phyloP scores from a whole-genome alignment of 2,329 filamentous ascomycete species.

The Ophiostoma perfectum region DNA sequence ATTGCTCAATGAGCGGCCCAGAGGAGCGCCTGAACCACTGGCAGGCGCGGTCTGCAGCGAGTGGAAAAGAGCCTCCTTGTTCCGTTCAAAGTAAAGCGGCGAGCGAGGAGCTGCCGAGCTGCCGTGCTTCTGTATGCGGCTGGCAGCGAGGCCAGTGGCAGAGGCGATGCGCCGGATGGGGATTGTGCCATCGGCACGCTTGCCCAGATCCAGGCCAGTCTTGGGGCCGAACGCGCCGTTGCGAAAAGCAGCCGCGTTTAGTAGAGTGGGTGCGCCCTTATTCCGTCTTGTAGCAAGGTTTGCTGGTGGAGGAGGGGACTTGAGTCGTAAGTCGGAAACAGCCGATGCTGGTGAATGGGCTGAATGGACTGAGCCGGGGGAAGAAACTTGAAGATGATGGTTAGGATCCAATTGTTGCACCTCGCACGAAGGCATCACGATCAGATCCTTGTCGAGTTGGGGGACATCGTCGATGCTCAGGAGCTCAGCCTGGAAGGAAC shows the following conservation, averaged over 20 bases:
- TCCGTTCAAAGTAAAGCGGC: constrained; percentile 31
- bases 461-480: constrained; percentile 18
- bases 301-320: constrained; percentile 45
- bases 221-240: constrained; percentile 36
- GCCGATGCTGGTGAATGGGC: constrained; percentile 28
- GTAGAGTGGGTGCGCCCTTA: constrained; percentile 44
- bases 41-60: constrained; percentile 32
- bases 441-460: constrained; percentile 18
- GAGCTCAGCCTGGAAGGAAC: constrained; percentile 25
- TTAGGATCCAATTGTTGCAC: constrained; percentile 14
- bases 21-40: too few relatives aligned
- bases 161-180: constrained; percentile 53
- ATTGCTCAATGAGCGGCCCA: too few relatives aligned
- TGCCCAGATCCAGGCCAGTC: background rate
- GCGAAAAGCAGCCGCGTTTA: constrained; percentile 44
- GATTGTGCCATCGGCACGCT: constrained; percentile 30
- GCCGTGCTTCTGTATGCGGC: constrained; percentile 40
- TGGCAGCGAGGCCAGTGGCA: constrained; percentile 39
- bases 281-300: constrained; percentile 52
- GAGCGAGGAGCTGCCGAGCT: constrained; percentile 37
- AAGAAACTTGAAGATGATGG: background rate
- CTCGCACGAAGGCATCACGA: constrained; percentile 19
- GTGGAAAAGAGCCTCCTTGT: constrained; percentile 30
- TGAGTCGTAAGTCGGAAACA: constrained; percentile 37
- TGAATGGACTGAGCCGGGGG: background rate